Base-by-base conservation (phyloP, 1,284 basidiomycete genomes). In the Leccinum pachyderme region DNA sequence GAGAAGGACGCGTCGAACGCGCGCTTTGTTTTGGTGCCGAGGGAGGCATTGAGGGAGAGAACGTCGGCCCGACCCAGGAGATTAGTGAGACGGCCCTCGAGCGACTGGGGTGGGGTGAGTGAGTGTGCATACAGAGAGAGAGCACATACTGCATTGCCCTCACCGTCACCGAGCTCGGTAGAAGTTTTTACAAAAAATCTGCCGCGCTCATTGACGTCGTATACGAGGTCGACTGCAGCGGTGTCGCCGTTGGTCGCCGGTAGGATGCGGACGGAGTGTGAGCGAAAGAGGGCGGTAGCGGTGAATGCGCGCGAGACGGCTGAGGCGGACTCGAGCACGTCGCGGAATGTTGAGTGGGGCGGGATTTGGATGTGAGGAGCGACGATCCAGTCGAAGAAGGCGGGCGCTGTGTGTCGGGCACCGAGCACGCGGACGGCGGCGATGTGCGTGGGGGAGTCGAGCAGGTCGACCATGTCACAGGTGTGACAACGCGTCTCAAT, bases 81-180 rank as follows among this genome's bases (percentile, higher is more conserved):
- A 72, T 99, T 99, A 15, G 91, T 81, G 33, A 95, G 74, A 51
- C 89, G 84, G 15, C 83, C 92, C 6, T 89, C 91, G 39, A 87
- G 81, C 54, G 87, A 92, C 87, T 89, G 59, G 29, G 1, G 12
- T 18, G 5, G n/a, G 13, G 29, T 57, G 49, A 59, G 29, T 57
- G 49, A 59, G 56, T 28, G 18, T 31, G 45, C 24, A 15, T 25
- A 15, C 6, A 32, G 44, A 55, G 22, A 24, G 56, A 44, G 27
- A 49, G 5, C 33, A 82, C 89, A 67, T 67, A 92, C 93, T 24
- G 91, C 93, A 52, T 79, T 93, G 7, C 93, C 96, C 71, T 98
- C 96, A 51, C 90, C 91, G 55, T 97, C 94, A 8, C 97, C 97
- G 4, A 98, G 80, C 67, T 98, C 95, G 1, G 96, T 98, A 2